Conservation (phyloP, 2,329 filamentous ascomycete genomes). For the Shiraia bambusicola region DNA sequence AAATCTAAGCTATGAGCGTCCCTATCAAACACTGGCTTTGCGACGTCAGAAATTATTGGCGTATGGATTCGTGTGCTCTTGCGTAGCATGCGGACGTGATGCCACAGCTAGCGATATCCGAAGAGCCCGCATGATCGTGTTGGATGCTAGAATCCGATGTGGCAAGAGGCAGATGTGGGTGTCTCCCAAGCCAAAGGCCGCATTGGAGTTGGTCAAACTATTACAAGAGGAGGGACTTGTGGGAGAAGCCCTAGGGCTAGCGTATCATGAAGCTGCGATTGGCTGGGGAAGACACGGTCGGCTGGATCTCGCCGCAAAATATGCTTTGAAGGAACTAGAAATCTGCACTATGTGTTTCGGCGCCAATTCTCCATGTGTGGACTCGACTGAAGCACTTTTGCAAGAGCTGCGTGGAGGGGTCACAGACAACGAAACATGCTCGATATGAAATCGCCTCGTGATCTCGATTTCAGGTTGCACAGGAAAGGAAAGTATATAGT, state of each 20-base stretch:
- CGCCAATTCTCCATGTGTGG: slow-evolving; percentile 10
- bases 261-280: slow-evolving; percentile 20
- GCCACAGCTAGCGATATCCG: slow-evolving; percentile 11
- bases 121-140: slow-evolving; percentile 15
- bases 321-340: slow-evolving; percentile 15
- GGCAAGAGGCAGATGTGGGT: slow-evolving; percentile 16
- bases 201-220: slow-evolving; percentile 14
- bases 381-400: slow-evolving; percentile 8
- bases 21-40: slow-evolving; percentile 16
- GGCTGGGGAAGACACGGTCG: slow-evolving; percentile 18
- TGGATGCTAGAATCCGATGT: slow-evolving; percentile 16
- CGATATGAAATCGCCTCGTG: too few relatives aligned
- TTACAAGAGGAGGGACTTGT: slow-evolving; percentile 19
- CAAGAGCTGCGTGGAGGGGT: slow-evolving; percentile 2
- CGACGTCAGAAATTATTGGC: slow-evolving; percentile 23
- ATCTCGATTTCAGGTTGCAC: too few relatives aligned
- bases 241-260: slow-evolving; percentile 20
- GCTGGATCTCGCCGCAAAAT: slow-evolving; percentile 12
- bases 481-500: too few relatives aligned
- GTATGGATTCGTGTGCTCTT: slow-evolving; percentile 26
- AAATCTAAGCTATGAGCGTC: slow-evolving; percentile 30
- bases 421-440: neutral
- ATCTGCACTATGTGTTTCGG: slow-evolving; percentile 16
- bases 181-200: slow-evolving; percentile 11
- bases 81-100: slow-evolving; percentile 26